These are phyloP conservation scores for Clarireedia homoeocarpa DNA, from an alignment of 2,329 filamentous ascomycete genomes.

Conservation along the genomic window DNA sequence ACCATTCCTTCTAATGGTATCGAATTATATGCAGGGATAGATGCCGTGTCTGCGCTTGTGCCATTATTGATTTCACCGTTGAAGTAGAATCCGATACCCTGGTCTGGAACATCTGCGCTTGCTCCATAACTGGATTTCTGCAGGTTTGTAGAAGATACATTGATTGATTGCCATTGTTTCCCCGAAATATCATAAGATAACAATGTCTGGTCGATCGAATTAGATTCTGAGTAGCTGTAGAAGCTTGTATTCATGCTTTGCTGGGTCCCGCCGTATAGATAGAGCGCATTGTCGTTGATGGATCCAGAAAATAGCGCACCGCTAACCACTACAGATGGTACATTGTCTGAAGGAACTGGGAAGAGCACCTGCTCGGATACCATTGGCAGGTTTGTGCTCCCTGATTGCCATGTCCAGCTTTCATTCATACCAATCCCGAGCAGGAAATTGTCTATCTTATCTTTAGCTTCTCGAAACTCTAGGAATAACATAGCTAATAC, in stretches of 20 bases:
- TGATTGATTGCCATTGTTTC: not conserved
- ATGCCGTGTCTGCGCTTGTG: not conserved
- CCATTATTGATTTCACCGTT: conserved; percentile 14
- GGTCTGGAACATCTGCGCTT: conserved; percentile 9
- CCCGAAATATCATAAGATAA: conserved; percentile 1
- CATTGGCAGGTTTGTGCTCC: conserved; percentile 1
- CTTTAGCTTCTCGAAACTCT: not conserved
- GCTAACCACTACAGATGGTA: not conserved
- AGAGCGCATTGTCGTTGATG: conserved; percentile 1
- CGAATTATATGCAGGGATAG: not conserved
- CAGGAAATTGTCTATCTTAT: conserved; percentile 9
- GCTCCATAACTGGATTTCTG: conserved; percentile 10
- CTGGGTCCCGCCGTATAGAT: conserved; percentile 13
- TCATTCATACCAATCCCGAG: conserved; percentile 10
- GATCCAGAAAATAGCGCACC: conserved; percentile 13
- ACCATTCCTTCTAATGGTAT: conserved; percentile 32
- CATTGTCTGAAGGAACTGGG: not conserved
- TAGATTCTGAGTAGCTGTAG: conserved; percentile 3
- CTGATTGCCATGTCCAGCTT: conserved; percentile 12
- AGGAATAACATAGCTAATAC: not conserved
- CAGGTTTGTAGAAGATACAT: not conserved
- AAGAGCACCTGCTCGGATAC: conserved; percentile 5
- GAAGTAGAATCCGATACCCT: conserved; percentile 17
- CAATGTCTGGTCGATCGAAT: not conserved
- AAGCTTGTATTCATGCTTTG: conserved; percentile 13